Percentiles rank a stretch among this genome's conserved stretches.
Conservation (phyloP, 345 rosid genomes). For the Psidium friedrichsthalianum region DNA sequence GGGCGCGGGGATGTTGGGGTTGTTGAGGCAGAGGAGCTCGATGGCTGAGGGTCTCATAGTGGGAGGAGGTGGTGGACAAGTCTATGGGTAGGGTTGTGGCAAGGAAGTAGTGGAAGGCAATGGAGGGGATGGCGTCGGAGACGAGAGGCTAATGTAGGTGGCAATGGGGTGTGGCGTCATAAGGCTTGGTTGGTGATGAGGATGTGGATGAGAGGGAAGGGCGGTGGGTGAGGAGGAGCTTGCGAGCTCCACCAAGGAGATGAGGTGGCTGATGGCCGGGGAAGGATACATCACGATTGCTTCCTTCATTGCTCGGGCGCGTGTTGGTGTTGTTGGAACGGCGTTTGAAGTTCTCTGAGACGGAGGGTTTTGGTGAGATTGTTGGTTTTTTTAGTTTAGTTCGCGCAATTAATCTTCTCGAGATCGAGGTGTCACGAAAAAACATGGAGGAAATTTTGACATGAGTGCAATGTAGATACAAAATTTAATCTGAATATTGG, state of each 20-base stretch:
- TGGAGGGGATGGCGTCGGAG: constrained; percentile 23
- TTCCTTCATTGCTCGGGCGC: constrained; percentile 9
- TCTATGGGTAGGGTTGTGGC: constrained; percentile 9
- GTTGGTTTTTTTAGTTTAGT: not conserved
- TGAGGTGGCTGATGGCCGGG: constrained; percentile 54
- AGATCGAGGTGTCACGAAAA: no score
- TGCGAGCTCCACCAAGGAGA: constrained; percentile 62
- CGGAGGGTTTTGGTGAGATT: not conserved
- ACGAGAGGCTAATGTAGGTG: constrained; percentile 20
- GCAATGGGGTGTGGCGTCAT: constrained; percentile 26
- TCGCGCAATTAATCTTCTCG: no score
- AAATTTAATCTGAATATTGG: not conserved
- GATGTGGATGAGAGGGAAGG: constrained; percentile 46
- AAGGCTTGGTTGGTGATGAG: constrained; percentile 36
- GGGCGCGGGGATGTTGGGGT: constrained; percentile 29
- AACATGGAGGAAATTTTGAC: not conserved
- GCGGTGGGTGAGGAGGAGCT: constrained; percentile 25
- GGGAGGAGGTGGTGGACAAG: constrained; percentile 7
- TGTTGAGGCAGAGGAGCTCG: constrained; percentile 24
- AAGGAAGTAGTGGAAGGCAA: constrained; percentile 39
- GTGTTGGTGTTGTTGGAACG: not conserved
- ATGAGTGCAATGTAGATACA: not conserved
- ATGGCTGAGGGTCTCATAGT: constrained; percentile 21
- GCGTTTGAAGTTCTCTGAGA: not conserved
- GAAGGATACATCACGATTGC: constrained; percentile 51